phyloP scores from a whole-genome alignment of 768 basidiomycete genomes.

The Baorangia bicolor region DNA sequence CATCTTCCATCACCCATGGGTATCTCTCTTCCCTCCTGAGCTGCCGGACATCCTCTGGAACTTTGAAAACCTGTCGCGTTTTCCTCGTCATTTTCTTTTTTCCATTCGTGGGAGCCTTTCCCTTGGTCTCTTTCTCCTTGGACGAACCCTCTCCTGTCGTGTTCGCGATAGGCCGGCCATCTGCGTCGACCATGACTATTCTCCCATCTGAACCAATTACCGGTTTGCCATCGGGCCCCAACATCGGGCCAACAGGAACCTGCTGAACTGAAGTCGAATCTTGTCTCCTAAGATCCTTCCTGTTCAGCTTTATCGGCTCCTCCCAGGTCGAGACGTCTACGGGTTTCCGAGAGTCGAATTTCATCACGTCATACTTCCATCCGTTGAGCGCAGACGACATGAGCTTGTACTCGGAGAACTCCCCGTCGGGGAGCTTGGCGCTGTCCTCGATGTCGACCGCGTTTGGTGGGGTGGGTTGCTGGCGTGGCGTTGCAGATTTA shows the following conservation, averaged over 20 bases:
- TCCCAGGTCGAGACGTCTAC: slow-evolving; percentile 70
- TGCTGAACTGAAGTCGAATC: slow-evolving; percentile 36
- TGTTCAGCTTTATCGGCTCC: slow-evolving; percentile 80
- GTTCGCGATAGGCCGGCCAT: slow-evolving; percentile 63
- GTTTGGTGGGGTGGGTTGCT: slow-evolving; percentile 39
- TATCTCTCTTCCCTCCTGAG: slow-evolving; percentile 83
- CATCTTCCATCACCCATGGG: slow-evolving; percentile 92
- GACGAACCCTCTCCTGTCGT: slow-evolving; percentile 31
- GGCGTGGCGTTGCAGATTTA: slow-evolving; percentile 40
- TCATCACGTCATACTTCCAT: slow-evolving; percentile 93
- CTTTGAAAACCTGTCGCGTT: slow-evolving; percentile 78
- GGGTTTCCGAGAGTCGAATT: slow-evolving; percentile 75
- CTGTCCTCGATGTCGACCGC: slow-evolving; percentile 51
- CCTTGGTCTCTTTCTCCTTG: slow-evolving; percentile 40
- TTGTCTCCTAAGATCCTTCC: slow-evolving; percentile 73
- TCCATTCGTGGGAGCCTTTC: slow-evolving; percentile 42
- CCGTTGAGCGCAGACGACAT: slow-evolving; percentile 78
- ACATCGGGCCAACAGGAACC: slow-evolving; percentile 67
- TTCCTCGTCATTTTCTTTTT: slow-evolving; percentile 83
- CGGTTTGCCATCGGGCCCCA: slow-evolving; percentile 81
- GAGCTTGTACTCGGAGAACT: slow-evolving; percentile 74
- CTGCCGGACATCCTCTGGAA: slow-evolving; percentile 75
- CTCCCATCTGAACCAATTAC: slow-evolving; percentile 76
- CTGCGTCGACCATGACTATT: slow-evolving; percentile 78
- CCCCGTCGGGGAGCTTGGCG: slow-evolving; percentile 60